Base-by-base conservation (phyloP, 2,329 filamentous ascomycete genomes). In the Zasmidium citrigriseum region DNA sequence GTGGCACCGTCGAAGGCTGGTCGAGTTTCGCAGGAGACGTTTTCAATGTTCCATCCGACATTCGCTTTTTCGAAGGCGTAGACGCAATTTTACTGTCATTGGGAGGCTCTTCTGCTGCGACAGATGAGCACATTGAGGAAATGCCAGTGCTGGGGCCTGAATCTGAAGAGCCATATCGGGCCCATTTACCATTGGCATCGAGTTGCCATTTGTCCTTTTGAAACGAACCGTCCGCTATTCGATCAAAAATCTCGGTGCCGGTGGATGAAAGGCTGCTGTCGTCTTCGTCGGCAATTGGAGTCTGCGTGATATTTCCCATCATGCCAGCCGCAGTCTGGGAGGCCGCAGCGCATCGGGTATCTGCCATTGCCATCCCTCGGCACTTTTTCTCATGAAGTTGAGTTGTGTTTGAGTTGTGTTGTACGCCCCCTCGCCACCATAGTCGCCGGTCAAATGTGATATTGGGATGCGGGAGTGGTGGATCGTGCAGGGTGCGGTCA, bases 61-160 rank as follows among this genome's bases (percentile, higher is more conserved):
- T 67, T 29, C 70, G 69, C 58, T 72, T 72, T 52, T 58, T 64
- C 4, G 67, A 65, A 23, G 57, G 41, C 18, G 54, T 50, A 18
- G 16, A 10, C 14, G 46, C 22, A 18, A 41, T 59, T 16, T 45
- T 25, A 16, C 41, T 55, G 55, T 65, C 52, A 47, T 48, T 52
- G 18, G 52, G 29, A 23, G 45, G 24, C 24, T 69, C 67, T 50
- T 71, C 68, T 21, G 70, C 65, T 20, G 55, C 65, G 25, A 71
- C 62, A 23, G 69, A 70, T 21, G 70, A 71, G 49, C 61, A 65
- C 54, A 72, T 65, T n/a, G 70, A 72, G 25, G 70, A 69, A 34
- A 72, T 66, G 46, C 63, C 69, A 16, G 70, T 72, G 60, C 70
- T 72, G 25, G 68, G 67, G 56, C 69, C 68, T 45, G 70, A 70